Base-by-base conservation (phyloP, 257 asterid genomes). In the Solanum appendiculatum region DNA sequence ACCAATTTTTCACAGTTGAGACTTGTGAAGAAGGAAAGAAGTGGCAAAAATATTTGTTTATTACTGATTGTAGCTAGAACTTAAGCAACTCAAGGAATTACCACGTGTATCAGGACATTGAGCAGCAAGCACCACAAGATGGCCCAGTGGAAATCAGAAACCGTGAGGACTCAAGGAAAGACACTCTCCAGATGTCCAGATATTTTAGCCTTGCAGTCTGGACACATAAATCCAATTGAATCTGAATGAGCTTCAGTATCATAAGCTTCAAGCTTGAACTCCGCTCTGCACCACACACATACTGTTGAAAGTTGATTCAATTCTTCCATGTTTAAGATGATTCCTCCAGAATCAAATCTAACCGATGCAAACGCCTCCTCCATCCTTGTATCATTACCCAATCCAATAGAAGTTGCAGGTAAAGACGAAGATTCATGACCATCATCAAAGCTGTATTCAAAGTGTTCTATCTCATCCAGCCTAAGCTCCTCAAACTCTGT, bases 151-250 rank as follows among this genome's bases (percentile, higher is more conserved):
- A 82, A 64, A 86, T 93, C 93, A 94, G 90, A 91, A 91, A 86
- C 88, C 91, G 73, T 89, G 90, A 85, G 91, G 87, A 89, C 92
- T 92, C 92, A 95, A 64, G 40, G 95, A 93, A 86, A 94, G 92
- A 87, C 93, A 69, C 90, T 92, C 87, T 91, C 88, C 36, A 95
- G 92, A 90, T 96, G 98, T 86, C 98, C 99, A 15, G 98, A 96
- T 82, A 97, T 94, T 85, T 93, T 94, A 87, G 93, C 91, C 94
- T 97, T 97, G 97, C 99, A 97, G 18, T 95, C 92, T 74, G 98
- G 98, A 87, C 99, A 97, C 99, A 97, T 97, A 81, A 94, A 97
- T 46, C 99, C 99, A 88, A 97, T 96, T 69, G 99, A 95, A 90
- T 95, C 99, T 34, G 97, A 93, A 80, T 94, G 98, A 86, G 93